Base-by-base conservation (phyloP, 2,329 filamentous ascomycete species). In the Trichoderma pleuroti region DNA sequence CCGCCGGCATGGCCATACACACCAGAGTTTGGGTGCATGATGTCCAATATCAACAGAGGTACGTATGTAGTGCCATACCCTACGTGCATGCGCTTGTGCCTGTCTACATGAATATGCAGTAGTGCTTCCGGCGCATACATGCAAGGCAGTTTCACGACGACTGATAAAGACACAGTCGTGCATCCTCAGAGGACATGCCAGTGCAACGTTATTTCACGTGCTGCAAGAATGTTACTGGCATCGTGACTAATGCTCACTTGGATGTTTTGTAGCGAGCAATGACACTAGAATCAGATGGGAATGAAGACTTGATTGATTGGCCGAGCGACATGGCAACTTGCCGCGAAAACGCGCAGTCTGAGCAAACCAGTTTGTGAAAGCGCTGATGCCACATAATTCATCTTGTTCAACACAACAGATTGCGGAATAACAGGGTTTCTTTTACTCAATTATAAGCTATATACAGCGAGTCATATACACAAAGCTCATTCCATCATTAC, bases 401-500 rank as follows among this genome's bases (percentile, higher is more conserved):
- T 39, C 7, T 32, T 14, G 18, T 49, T 6, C 60, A 14, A 21
- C 6, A n/a, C 9, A 32, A 14, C 7, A 39, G 5, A 12, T 26
- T 16, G 26, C 26, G 18, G 18, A 1, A 46, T 32, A 49, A 46
- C 12, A 32, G 5, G 12, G 4, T 56, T 56, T 36, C 46, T 52
- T 52, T 52, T 52, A 24, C 46, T 66, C 24, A 16, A 8, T 66
- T 24, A 54, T 7, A 39, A 18, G 24, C 26, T 66, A 66, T 66
- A 39, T 66, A 66, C 63, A 66, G 32, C 39, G 46, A 54, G 54
- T 66, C 30, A 24, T 66, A 66, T 66, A 66, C 54, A 56, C 63
- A 54, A 56, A 28, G 46, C 28, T 49, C 46, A 66, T 56, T 28
- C 42, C 54, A 49, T 24, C 36, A 46, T 49, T 52, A 49, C 24